Conservation (phyloP, 208 protist genomes). For the Leishmania aethiopica region DNA sequence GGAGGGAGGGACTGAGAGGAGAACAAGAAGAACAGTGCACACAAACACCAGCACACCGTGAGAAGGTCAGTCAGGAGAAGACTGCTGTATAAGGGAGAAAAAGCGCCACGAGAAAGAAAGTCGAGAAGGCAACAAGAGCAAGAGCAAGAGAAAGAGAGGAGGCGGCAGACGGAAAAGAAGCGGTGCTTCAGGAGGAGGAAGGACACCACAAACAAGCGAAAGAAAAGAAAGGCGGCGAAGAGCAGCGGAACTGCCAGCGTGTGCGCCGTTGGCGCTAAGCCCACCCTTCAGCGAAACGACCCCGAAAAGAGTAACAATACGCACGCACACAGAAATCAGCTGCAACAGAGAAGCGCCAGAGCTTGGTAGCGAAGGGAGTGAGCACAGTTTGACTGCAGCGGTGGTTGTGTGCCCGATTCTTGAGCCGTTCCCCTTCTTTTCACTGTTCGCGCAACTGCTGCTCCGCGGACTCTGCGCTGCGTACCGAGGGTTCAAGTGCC, state of each 20-base stretch:
- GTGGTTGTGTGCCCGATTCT: background rate
- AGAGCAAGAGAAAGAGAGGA: background rate
- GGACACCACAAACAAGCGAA: background rate
- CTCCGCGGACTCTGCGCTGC: background rate
- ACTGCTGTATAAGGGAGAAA: background rate
- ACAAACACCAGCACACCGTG: background rate
- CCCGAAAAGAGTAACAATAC: background rate
- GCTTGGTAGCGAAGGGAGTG: background rate
- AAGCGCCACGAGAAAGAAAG: too few relatives aligned
- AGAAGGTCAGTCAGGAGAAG: background rate
- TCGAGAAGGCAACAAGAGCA: background rate
- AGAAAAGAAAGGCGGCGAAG: background rate
- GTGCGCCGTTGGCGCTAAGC: background rate
- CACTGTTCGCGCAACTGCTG: background rate
- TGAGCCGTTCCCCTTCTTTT: background rate
- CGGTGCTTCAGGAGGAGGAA: background rate
- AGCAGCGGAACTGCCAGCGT: background rate
- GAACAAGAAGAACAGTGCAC: background rate
- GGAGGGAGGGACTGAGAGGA: background rate
- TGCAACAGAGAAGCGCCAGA: background rate
- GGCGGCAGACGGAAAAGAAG: background rate
- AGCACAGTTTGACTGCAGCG: background rate
- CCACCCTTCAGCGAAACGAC: background rate
- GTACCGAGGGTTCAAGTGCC: background rate
- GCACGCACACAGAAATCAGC: background rate